Evolutionary conservation across 169 alveolate species (phyloP).

Genomic region (Plasmodium relictum): DNA sequence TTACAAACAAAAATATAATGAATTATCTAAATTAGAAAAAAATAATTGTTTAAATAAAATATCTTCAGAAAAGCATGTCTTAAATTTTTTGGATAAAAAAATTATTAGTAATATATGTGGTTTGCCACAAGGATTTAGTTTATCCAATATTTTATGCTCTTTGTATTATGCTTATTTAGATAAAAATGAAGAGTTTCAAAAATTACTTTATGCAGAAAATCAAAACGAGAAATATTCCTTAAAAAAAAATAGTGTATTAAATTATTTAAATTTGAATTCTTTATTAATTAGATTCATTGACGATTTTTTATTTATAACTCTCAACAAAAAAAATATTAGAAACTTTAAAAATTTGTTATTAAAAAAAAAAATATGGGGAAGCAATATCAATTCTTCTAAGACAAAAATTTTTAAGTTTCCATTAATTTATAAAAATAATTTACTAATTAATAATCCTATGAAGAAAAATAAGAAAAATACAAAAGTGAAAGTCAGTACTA

Average conservation of each 20-base stretch:
- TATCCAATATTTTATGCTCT: conserved; percentile 70
- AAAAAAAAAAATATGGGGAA: conserved; percentile 74
- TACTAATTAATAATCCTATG: not conserved
- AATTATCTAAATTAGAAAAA: not conserved
- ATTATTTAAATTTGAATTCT: conserved; percentile 32
- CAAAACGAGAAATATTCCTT: not conserved
- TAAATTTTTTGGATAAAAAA: conserved; percentile 61
- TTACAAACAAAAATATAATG: not conserved
- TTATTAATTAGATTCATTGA: conserved; percentile 59
- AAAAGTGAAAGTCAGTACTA: not conserved
- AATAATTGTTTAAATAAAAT: conserved; percentile 6
- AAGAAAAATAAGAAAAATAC: not conserved
- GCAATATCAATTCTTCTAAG: conserved; percentile 58
- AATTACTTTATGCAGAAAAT: conserved; percentile 31
- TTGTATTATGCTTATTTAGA: conserved; percentile 72
- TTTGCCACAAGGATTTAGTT: conserved; percentile 71
- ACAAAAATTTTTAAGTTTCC: conserved; percentile 73
- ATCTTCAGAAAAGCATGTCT: conserved; percentile 22
- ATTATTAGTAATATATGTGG: conserved; percentile 69
- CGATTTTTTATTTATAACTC: conserved; percentile 66
- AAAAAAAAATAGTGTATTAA: not conserved
- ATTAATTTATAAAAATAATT: conserved; percentile 34
- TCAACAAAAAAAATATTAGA: conserved; percentile 56
- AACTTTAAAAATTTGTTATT: conserved; percentile 45
- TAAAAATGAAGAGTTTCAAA: conserved; percentile 76